Evolutionary conservation across 169 alveolate genomes (phyloP).

Genomic region (Eimeria maxima): DNA sequence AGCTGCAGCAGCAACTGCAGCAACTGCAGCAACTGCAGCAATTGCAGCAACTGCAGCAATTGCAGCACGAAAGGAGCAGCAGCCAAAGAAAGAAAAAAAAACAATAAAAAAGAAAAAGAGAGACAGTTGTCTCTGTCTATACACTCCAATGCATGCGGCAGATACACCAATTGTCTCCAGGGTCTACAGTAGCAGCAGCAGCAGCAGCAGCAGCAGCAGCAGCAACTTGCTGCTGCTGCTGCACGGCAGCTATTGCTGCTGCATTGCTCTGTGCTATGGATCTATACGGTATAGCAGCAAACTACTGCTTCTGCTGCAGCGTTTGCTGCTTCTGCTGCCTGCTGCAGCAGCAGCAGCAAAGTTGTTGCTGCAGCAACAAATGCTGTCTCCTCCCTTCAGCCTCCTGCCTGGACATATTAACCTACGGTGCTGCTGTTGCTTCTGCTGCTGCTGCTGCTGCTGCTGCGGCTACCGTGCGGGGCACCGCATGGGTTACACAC

Average conservation of each 20-base stretch:
- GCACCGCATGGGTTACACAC: no score
- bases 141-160: no score
- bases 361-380: no score
- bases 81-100: background rate
- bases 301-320: background rate
- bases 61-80: background rate
- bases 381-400: no score
- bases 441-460: no score
- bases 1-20: background rate
- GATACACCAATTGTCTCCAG: no score
- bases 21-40: background rate
- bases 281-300: background rate
- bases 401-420: no score
- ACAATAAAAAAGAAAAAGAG: background rate
- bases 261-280: background rate
- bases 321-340: background rate
- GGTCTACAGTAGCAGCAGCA: background rate
- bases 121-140: background rate
- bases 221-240: background rate
- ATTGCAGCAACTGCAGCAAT: background rate
- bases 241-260: background rate
- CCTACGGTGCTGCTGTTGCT: no score
- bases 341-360: background rate
- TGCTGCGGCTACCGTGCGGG: no score
- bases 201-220: conserved; percentile 13